Conservation (phyloP, 2,329 filamentous ascomycete genomes). For the Cladophialophora yegresii region DNA sequence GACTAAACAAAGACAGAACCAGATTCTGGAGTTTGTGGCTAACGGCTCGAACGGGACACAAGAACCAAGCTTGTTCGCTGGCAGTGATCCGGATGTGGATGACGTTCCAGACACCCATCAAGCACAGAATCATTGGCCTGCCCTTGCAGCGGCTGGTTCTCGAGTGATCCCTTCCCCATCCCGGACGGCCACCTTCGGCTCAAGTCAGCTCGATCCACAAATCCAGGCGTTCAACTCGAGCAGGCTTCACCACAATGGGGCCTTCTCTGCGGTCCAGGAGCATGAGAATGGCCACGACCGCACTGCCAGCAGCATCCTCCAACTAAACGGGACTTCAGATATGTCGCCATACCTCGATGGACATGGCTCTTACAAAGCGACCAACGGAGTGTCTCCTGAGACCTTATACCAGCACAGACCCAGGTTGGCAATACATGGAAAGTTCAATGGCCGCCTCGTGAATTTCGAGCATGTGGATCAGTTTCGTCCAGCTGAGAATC, state of each 20-base stretch:
- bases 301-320: neutral
- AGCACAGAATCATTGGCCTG: constrained; percentile 33
- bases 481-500: neutral
- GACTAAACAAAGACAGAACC: constrained; percentile 25
- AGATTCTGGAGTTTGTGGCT: constrained; percentile 14
- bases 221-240: constrained; percentile 14
- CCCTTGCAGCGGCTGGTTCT: constrained; percentile 7
- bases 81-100: constrained; percentile 31
- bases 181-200: constrained; percentile 7
- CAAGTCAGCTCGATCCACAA: constrained; percentile 16
- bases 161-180: constrained; percentile 24
- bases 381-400: neutral
- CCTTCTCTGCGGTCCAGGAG: constrained; percentile 12
- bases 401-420: constrained; percentile 5
- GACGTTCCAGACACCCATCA: constrained; percentile 11
- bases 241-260: constrained; percentile 18
- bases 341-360: constrained; percentile 1
- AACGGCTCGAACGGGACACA: constrained; percentile 2
- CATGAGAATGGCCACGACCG: constrained; percentile 9
- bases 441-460: neutral
- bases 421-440: constrained; percentile 9
- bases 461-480: constrained; percentile 13
- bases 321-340: neutral
- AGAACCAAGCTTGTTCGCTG: constrained; percentile 27
- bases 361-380: constrained; percentile 2